phyloP scores from a whole-genome alignment of 805 yeast genomes.

The Saccharomycopsis oosterbeekiorum region DNA sequence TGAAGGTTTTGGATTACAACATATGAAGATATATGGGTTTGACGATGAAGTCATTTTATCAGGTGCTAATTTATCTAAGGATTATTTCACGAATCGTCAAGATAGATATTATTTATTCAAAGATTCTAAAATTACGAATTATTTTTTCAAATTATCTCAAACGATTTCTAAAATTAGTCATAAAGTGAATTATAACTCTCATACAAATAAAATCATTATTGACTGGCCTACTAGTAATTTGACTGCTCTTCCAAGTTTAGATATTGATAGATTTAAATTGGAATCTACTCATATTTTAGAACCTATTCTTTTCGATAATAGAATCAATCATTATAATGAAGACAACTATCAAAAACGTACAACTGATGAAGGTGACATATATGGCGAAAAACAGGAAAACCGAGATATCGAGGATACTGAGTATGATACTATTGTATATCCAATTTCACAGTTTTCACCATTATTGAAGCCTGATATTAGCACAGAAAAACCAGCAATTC shows the following conservation, averaged over 20 bases:
- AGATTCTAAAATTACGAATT: conserved; percentile 49
- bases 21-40: conserved; percentile 93
- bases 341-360: conserved; percentile 9
- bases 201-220: conserved; percentile 42
- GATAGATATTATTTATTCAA: conserved; percentile 79
- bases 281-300: conserved; percentile 48
- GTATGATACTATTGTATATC: conserved; percentile 64
- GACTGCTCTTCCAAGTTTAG: conserved; percentile 56
- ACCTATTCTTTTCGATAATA: conserved; percentile 45
- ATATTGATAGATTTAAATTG: conserved; percentile 39
- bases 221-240: conserved; percentile 67
- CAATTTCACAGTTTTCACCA: conserved; percentile 87
- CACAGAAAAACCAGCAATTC: conserved; percentile 70
- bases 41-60: conserved; percentile 81
- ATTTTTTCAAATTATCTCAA: conserved; percentile 61
- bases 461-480: conserved; percentile 56
- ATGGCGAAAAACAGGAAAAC: conserved; percentile 22
- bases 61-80: conserved; percentile 88
- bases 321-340: conserved; percentile 18
- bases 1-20: conserved; percentile 90
- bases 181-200: conserved; percentile 39
- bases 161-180: conserved; percentile 66
- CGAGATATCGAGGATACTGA: conserved; percentile 25
- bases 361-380: conserved; percentile 20
- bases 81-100: conserved; percentile 90